These are phyloP conservation scores for Penicillium silybi DNA, from an alignment of 495 filamentous ascomycete species.

Conservation along the genomic window DNA sequence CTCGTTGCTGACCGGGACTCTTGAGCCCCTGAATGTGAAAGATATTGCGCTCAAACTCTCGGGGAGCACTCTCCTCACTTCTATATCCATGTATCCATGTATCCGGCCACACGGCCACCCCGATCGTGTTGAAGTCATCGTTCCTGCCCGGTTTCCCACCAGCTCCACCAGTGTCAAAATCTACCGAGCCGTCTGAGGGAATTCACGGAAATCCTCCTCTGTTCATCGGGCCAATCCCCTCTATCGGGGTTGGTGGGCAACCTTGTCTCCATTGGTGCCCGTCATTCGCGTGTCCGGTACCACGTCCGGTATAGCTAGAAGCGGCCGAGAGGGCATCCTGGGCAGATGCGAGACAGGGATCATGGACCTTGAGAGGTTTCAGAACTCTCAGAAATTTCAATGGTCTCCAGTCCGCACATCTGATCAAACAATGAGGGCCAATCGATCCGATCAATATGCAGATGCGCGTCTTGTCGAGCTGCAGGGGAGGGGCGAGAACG, in stretches of 20 bases:
- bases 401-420: neutral
- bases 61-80: neutral
- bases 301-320: neutral
- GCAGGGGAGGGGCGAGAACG: neutral
- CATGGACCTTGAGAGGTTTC: neutral
- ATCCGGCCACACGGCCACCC: neutral
- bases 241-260: slow-evolving; percentile 10
- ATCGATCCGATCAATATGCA: neutral
- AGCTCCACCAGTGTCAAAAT: slow-evolving; percentile 7
- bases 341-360: neutral
- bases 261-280: slow-evolving; percentile 13
- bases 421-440: neutral
- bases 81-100: neutral
- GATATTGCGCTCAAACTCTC: neutral
- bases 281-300: slow-evolving; percentile 8
- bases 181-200: slow-evolving; percentile 14
- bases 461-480: neutral
- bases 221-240: slow-evolving; percentile 8
- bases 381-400: neutral
- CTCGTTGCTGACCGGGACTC: neutral
- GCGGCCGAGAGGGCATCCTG: neutral
- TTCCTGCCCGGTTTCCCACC: neutral
- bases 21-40: neutral
- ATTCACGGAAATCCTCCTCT: slow-evolving; percentile 4
- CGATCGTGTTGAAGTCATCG: neutral